phyloP scores from a whole-genome alignment of 1,139 yeast genomes.

The Diutina sp. region DNA sequence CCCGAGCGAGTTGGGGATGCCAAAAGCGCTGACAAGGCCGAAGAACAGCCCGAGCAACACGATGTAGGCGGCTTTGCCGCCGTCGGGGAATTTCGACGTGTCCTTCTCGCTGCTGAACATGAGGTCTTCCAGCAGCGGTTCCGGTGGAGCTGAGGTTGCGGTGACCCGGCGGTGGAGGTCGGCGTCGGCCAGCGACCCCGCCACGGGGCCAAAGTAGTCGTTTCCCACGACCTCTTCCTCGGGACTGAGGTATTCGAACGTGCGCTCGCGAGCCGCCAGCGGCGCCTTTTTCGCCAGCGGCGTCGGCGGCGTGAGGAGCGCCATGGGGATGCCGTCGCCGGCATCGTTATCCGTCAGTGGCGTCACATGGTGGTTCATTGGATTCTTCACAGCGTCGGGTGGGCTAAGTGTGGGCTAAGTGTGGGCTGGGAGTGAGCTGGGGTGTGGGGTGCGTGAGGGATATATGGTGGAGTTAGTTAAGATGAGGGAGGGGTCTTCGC shows the following conservation, averaged over 20 bases:
- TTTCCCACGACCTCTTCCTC: background rate
- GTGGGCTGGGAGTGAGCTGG: too few relatives aligned
- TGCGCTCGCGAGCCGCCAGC: background rate
- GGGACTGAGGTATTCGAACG: background rate
- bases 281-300: background rate
- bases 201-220: background rate
- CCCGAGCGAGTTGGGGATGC: slow-evolving; percentile 7
- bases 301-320: background rate
- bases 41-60: background rate
- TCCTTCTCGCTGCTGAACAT: slow-evolving; percentile 2
- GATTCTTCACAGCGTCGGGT: too few relatives aligned
- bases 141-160: background rate
- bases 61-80: background rate
- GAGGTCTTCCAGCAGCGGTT: background rate
- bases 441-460: too few relatives aligned
- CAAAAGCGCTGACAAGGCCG: slow-evolving; percentile 3
- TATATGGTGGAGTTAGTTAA: too few relatives aligned
- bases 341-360: background rate
- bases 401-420: too few relatives aligned
- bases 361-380: background rate
- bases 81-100: slow-evolving; percentile 1
- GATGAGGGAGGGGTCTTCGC: too few relatives aligned
- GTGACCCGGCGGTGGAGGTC: background rate
- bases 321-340: background rate
- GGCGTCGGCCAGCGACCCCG: background rate